phyloP scores from a whole-genome alignment of 129 eudicot species.

The sunflower (Helianthus annuus) region HanXRQr2.0-SUNRISE NC_035437.2:6875154-6875653 shows the following conservation, averaged over 20 bases:
- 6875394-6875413: conserved; percentile 82
- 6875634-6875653: conserved; percentile 1
- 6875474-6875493: conserved; percentile 74
- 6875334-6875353: background rate
- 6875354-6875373: conserved; percentile 54
- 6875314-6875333: background rate
- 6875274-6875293: background rate
- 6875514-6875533: conserved; percentile 73
- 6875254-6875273: conserved; percentile 84
- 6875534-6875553: conserved; percentile 70
- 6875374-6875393: conserved; percentile 85
- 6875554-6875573: conserved; percentile 2
- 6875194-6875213: conserved; percentile 72
- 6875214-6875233: conserved; percentile 77
- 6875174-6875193: conserved; percentile 76
- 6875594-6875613: conserved; percentile 6
- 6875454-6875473: conserved; percentile 71
- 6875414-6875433: conserved; percentile 84
- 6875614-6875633: conserved; percentile 21
- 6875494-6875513: conserved; percentile 72
- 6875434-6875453: conserved; percentile 82
- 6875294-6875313: background rate
- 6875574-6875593: conserved; percentile 5
- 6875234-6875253: conserved; percentile 60
- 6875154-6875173: conserved; percentile 78